Evolutionary conservation across 192 early-diverging fungal genomes (phyloP).

Genomic region (Jimgerdemannia lactiflua): DNA sequence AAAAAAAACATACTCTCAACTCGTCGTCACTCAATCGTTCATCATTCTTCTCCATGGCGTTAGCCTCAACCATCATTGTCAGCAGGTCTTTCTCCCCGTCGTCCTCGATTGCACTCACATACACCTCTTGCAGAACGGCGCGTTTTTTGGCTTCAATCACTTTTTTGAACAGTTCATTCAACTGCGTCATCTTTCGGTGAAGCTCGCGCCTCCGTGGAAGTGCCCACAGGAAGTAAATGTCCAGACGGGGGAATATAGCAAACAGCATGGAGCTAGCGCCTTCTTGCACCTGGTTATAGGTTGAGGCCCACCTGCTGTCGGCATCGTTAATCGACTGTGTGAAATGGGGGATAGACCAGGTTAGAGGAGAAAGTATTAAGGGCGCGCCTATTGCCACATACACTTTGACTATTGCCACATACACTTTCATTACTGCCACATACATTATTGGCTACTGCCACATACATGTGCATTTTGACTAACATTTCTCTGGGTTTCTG

Average conservation of each 20-base stretch:
- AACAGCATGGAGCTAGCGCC: conserved; percentile 8
- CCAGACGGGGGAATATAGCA: conserved; percentile 11
- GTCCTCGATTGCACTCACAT: neutral
- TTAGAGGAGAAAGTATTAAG: too few species aligned
- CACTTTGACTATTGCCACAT: too few species aligned
- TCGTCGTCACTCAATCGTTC: conserved; percentile 13
- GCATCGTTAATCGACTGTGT: conserved; percentile 9
- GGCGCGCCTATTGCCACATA: too few species aligned
- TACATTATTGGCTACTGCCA: too few species aligned
- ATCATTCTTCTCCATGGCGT: conserved; percentile 5
- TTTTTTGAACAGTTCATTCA: conserved; percentile 11
- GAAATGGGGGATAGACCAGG: too few species aligned
- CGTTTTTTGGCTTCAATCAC: conserved; percentile 19
- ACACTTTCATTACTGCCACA: too few species aligned
- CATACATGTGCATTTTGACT: too few species aligned
- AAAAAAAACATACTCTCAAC: conserved; percentile 15
- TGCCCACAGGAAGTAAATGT: neutral
- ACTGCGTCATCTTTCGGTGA: conserved; percentile 1
- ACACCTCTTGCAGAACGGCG: neutral
- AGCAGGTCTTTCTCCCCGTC: conserved; percentile 30
- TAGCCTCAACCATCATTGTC: conserved; percentile 22
- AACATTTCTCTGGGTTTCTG: too few species aligned
- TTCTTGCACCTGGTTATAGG: conserved; percentile 13
- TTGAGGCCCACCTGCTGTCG: conserved; percentile 12
- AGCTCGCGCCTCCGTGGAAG: conserved; percentile 5